Evolutionary conservation across 1,139 yeast genomes (phyloP).

Genomic region (Pichia sp.): DNA sequence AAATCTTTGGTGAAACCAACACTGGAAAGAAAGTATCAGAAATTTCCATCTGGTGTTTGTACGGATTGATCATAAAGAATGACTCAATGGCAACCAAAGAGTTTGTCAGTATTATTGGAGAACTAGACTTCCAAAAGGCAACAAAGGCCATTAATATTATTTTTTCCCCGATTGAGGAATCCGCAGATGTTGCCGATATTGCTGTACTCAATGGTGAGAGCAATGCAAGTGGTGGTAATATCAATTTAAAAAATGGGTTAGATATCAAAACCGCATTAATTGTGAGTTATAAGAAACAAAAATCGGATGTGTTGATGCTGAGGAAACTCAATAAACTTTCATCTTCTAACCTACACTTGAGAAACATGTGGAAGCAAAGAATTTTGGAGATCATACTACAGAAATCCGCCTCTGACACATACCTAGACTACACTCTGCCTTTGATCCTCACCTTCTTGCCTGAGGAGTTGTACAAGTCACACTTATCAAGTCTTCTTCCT

Average conservation of each 20-base stretch:
- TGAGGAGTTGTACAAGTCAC: conserved; percentile 10
- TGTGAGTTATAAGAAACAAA: conserved; percentile 8
- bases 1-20: background rate
- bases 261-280: conserved; percentile 2
- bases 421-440: conserved; percentile 9
- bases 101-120: conserved; percentile 3
- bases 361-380: conserved; percentile 16
- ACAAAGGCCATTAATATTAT: conserved; percentile 8
- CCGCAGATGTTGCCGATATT: conserved; percentile 7
- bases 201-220: background rate
- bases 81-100: conserved; percentile 8
- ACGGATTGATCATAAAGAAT: conserved; percentile 14
- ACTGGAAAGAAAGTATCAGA: conserved; percentile 2
- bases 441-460: conserved; percentile 11
- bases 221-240: conserved; percentile 1
- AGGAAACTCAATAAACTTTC: conserved; percentile 21
- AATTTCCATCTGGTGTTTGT: conserved; percentile 11
- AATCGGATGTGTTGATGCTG: conserved; percentile 4
- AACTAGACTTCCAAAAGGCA: conserved; percentile 3
- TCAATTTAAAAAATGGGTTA: conserved; percentile 1
- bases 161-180: conserved; percentile 11
- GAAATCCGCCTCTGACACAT: background rate
- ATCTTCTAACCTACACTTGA: conserved; percentile 14
- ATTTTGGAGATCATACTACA: conserved; percentile 8
- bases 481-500: conserved; percentile 8